Conservation (phyloP, 2,329 filamentous ascomycete species). For the Alternaria solani region DNA sequence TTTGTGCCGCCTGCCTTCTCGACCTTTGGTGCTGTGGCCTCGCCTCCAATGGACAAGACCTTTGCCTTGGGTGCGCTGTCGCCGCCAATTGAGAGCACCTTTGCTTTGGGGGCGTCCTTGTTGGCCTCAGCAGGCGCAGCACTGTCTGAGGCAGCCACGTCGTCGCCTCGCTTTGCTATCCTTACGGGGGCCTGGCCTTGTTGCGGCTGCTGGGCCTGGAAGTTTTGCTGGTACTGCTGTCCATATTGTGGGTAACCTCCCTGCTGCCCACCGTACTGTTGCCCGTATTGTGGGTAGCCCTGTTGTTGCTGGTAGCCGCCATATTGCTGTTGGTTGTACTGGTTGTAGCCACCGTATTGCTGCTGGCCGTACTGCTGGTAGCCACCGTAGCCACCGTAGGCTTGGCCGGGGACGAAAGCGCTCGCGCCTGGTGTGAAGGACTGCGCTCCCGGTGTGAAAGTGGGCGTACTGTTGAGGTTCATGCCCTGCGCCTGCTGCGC, state of each 20-base stretch:
- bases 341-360: constrained; percentile 63
- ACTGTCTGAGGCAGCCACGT: constrained; percentile 59
- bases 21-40: constrained; percentile 63
- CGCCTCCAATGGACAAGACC: constrained; percentile 67
- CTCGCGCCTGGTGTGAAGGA: constrained; percentile 16
- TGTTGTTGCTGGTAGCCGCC: constrained; percentile 59
- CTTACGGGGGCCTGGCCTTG: constrained; percentile 62
- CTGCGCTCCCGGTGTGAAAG: constrained; percentile 25
- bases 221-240: constrained; percentile 33
- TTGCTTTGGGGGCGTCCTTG: constrained; percentile 61
- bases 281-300: constrained; percentile 16
- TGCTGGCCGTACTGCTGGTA: constrained; percentile 65
- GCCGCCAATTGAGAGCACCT: constrained; percentile 70
- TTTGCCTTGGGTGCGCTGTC: constrained; percentile 65
- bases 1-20: constrained; percentile 65
- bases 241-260: constrained; percentile 28
- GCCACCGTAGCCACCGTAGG: constrained; percentile 61
- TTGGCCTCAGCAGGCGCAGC: constrained; percentile 52
- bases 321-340: constrained; percentile 58
- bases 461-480: constrained; percentile 39
- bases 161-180: constrained; percentile 69
- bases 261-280: constrained; percentile 59
- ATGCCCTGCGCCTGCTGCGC: constrained; percentile 67
- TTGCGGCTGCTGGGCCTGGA: constrained; percentile 51
- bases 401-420: constrained; percentile 16